These are phyloP conservation scores for Mucor mucedo DNA, from an alignment of 371 early-diverging fungal species.

Conservation along the genomic window DNA sequence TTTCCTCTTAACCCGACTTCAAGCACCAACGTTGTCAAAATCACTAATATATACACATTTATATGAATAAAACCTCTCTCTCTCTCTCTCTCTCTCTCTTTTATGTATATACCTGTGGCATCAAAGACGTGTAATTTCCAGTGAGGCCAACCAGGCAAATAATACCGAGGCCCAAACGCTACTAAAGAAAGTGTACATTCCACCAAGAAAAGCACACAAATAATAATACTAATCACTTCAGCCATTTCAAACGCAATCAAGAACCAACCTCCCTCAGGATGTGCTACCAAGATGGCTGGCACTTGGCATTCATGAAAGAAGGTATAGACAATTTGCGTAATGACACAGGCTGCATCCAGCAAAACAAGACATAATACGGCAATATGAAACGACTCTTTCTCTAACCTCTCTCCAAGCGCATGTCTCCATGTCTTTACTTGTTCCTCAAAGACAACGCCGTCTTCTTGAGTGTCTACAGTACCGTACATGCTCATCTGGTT, in stretches of 20 bases:
- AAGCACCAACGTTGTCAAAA: conserved; percentile 44
- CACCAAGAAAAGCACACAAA: conserved; percentile 45
- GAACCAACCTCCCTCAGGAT: conserved; percentile 14
- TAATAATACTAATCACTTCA: conserved; percentile 35
- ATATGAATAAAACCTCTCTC: not conserved
- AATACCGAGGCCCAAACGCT: conserved; percentile 52
- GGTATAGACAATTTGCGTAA: conserved; percentile 38
- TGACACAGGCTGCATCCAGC: conserved; percentile 43
- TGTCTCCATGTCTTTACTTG: conserved; percentile 34
- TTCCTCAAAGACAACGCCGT: not conserved
- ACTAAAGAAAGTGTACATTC: conserved; percentile 40
- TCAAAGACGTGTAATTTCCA: conserved; percentile 57
- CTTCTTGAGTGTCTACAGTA: conserved; percentile 1
- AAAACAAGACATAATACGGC: conserved; percentile 37
- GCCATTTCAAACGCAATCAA: conserved; percentile 37
- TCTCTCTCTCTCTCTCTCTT: not conserved
- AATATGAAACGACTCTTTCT: conserved; percentile 38
- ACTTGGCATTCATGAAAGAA: conserved; percentile 40
- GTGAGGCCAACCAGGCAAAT: conserved; percentile 46
- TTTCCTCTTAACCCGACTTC: conserved; percentile 52
- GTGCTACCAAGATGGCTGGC: conserved; percentile 3
- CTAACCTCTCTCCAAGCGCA: conserved; percentile 43
- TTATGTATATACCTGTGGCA: conserved; percentile 31
- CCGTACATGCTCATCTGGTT: conserved; percentile 1
- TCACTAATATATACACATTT: conserved; percentile 27